Percentiles rank a stretch among this genome's conserved stretches.
phyloP scores from a whole-genome alignment of 129 eudicot species.

The Apium graveolens region DNA sequence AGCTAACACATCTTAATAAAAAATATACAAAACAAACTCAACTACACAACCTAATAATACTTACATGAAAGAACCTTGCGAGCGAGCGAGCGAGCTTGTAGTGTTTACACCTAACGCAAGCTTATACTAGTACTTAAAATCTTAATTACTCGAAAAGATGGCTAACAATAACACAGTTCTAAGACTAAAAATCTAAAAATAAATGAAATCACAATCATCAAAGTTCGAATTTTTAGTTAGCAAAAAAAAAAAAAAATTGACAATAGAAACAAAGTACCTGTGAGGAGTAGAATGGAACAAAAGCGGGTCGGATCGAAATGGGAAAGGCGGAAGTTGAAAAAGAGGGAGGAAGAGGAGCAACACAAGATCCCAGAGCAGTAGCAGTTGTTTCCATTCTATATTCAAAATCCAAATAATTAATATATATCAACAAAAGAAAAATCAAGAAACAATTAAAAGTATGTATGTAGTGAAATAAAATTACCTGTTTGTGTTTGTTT shows the following conservation, averaged over 20 bases:
- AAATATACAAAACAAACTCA: neutral
- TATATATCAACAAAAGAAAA: neutral
- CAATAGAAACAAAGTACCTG: constrained; percentile 38
- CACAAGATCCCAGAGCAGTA: constrained; percentile 50
- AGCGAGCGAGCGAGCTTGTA: neutral
- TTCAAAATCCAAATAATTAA: neutral
- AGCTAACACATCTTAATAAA: neutral
- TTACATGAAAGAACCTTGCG: neutral
- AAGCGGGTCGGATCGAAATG: constrained; percentile 13
- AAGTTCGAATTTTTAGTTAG: neutral
- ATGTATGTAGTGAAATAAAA: neutral
- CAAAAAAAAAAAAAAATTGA: neutral
- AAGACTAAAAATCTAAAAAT: neutral
- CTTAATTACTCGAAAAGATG: neutral
- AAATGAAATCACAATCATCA: neutral
- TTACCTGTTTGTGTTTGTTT: no score
- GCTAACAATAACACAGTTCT: neutral
- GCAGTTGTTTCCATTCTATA: constrained; percentile 54
- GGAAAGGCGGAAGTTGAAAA: constrained; percentile 8
- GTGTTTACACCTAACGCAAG: neutral
- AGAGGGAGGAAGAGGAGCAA: constrained; percentile 12
- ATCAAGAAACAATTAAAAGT: neutral
- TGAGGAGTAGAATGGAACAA: constrained; percentile 20
- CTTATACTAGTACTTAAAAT: neutral
- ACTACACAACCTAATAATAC: neutral